A percentile compares a stretch with the other conserved stretches of the same genome.
phyloP scores from a whole-genome alignment of 2,329 filamentous ascomycete genomes.

The Sporothrix dimorphospora region DNA sequence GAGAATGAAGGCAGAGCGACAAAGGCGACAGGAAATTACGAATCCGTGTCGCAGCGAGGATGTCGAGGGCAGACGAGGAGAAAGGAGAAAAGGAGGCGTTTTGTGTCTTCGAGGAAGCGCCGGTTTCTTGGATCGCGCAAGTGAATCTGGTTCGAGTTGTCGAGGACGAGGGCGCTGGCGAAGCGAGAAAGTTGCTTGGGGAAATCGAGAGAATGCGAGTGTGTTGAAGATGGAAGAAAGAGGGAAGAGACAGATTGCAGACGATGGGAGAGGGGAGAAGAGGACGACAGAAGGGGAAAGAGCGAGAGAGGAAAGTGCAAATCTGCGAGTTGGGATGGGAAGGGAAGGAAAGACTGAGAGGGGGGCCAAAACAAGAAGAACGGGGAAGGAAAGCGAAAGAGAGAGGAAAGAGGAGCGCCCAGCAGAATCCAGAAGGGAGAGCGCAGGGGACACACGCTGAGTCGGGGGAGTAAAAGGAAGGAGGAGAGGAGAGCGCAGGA shows the following conservation, averaged over 20 bases:
- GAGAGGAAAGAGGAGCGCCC: slow-evolving; percentile 22
- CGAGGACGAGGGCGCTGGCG: slow-evolving; percentile 18
- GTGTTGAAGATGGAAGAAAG: background rate
- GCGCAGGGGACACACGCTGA: slow-evolving; percentile 25
- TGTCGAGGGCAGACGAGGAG: background rate
- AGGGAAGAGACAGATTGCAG: background rate
- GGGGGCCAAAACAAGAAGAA: slow-evolving; percentile 28
- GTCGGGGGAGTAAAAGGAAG: slow-evolving; percentile 13
- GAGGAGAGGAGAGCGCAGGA: slow-evolving; percentile 19
- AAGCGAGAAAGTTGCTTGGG: slow-evolving; percentile 4
- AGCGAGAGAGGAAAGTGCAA: slow-evolving; percentile 14
- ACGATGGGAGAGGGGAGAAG: background rate
- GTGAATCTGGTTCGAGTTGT: slow-evolving; percentile 23
- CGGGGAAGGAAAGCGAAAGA: slow-evolving; percentile 24
- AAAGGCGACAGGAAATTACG: background rate
- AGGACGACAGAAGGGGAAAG: slow-evolving; percentile 5
- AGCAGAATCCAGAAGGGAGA: slow-evolving; percentile 19
- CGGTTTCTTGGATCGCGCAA: slow-evolving; percentile 16
- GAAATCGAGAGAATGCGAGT: background rate
- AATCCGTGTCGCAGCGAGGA: background rate
- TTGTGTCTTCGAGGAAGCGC: slow-evolving; percentile 7
- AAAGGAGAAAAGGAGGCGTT: background rate
- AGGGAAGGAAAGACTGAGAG: slow-evolving; percentile 26
- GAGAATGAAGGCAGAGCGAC: background rate
- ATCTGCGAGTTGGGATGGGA: slow-evolving; percentile 21